Base-by-base conservation (phyloP, 345 rosid species). In the Eucalyptus tenuipes region DNA sequence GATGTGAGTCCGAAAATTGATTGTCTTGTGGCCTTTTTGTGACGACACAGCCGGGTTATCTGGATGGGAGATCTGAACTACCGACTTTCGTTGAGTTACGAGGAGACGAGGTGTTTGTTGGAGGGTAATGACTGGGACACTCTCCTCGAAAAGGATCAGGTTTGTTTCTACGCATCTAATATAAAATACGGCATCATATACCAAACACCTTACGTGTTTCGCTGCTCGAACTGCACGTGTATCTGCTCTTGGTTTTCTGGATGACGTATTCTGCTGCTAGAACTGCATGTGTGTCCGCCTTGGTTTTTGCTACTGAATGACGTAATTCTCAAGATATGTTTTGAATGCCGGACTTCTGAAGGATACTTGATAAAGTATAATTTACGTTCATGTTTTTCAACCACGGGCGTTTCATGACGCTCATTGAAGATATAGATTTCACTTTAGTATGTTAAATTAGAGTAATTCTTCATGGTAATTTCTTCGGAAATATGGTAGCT, bases 51-150 rank as follows among this genome's bases (percentile, higher is more conserved):
- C 89, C 98, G 98, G 81, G 92, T 98, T 81, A 91, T 97, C 89
- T 98, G 99, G 99, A 93, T 98, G 61, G 99, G 99, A 92, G 99
- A 98, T 90, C 90, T 97, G 90, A 98, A 98, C 89, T 97, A 98
- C 61, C 93, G 99, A 87, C 92, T 97, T 22, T 92, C 97, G 15
- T 91, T 97, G 90, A 94, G 97, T 89, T 98, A 98, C 18, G 99
- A 97, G 88, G 96, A 97, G 91, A 93, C 99, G 11, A 95, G 90
- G 89, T 16, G 88, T 29, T 91, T 96, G 45, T 88, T 98, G 89
- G 96, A 96, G 91, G 96, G 93, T 33, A 92, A 95, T 89, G 95
- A 96, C 86, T 98, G 99, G 99, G 96, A 95, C 87, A 82, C 94
- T 61, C 91, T 98, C 68, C 96, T 98, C 52, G 94, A 93, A 92